A percentile compares a stretch with the other conserved stretches of the same genome.
Conservation (phyloP, 352 stramenopile species). For the Pythium dissotocum region DNA sequence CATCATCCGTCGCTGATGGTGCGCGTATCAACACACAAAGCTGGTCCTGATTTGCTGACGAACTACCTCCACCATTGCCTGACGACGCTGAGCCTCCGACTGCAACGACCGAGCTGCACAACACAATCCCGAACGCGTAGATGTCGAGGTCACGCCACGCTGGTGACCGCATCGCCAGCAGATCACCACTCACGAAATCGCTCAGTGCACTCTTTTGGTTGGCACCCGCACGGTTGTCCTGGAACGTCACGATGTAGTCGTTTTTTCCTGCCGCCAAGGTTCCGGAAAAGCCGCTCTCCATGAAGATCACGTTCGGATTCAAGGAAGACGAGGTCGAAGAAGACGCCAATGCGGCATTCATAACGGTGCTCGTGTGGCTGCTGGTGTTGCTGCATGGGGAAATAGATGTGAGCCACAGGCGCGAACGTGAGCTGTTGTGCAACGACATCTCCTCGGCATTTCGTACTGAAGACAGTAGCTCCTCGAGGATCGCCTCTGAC, state of each 20-base stretch:
- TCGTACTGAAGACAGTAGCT: constrained; percentile 58
- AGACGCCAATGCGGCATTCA: constrained; percentile 9
- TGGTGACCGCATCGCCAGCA: constrained; percentile 60
- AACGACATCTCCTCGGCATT: constrained; percentile 45
- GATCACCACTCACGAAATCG: constrained; percentile 64
- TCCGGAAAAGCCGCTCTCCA: constrained; percentile 69
- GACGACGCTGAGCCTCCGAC: constrained; percentile 28
- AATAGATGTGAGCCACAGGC: constrained; percentile 53
- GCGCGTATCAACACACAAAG: constrained; percentile 65
- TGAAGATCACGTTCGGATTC: constrained; percentile 62
- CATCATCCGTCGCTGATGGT: constrained; percentile 29
- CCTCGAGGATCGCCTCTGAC: constrained; percentile 68
- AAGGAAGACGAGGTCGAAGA: constrained; percentile 18
- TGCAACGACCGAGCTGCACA: constrained; percentile 71
- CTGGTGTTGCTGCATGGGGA: constrained; percentile 42
- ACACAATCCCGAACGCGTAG: constrained; percentile 60
- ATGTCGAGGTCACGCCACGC: constrained; percentile 62
- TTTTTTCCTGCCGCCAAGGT: constrained; percentile 33
- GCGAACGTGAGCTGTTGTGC: constrained; percentile 29
- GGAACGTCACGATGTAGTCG: constrained; percentile 71
- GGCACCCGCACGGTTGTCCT: constrained; percentile 17
- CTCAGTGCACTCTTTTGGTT: constrained; percentile 21
- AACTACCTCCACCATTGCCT: not conserved
- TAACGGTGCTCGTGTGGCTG: constrained; percentile 21
- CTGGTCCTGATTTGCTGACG: constrained; percentile 39